Evolutionary conservation across 2,329 filamentous ascomycete genomes (phyloP).

Genomic region (Xylaria sp.): DNA sequence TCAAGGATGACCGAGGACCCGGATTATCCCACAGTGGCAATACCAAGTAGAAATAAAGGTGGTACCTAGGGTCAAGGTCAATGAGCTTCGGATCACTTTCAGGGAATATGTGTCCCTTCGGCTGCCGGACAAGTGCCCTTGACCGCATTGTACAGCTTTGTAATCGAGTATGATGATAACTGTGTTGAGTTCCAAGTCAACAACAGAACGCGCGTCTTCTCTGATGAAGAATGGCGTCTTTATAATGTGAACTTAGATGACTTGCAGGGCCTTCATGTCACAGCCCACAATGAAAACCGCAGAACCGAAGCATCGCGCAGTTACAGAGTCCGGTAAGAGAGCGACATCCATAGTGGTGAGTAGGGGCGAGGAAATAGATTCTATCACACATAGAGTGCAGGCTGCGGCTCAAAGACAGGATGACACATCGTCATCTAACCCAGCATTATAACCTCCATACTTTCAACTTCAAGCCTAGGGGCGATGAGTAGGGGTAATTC

Average conservation of each 20-base stretch:
- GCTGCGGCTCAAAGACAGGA: slow-evolving; percentile 71
- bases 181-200: slow-evolving; percentile 69
- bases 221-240: slow-evolving; percentile 65
- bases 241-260: slow-evolving; percentile 65
- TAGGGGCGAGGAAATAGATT: slow-evolving; percentile 59
- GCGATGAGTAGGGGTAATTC: slow-evolving; percentile 44
- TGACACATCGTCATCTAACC: slow-evolving; percentile 69
- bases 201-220: slow-evolving; percentile 68
- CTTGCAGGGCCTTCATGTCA: slow-evolving; percentile 66
- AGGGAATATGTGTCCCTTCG: slow-evolving; percentile 63
- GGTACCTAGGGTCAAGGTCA: slow-evolving; percentile 66
- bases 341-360: slow-evolving; percentile 62
- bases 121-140: slow-evolving; percentile 65
- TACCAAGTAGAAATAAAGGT: slow-evolving; percentile 66
- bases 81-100: slow-evolving; percentile 66
- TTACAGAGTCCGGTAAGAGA: slow-evolving; percentile 57
- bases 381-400: slow-evolving; percentile 69
- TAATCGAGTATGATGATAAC: slow-evolving; percentile 67
- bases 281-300: slow-evolving; percentile 70
- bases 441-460: not conserved
- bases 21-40: slow-evolving; percentile 70
- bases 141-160: slow-evolving; percentile 63
- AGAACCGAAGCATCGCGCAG: slow-evolving; percentile 68
- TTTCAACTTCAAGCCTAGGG: slow-evolving; percentile 42
- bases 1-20: slow-evolving; percentile 67